phyloP scores from a whole-genome alignment of 345 rosid species.

The Hibiscus syriacus region DNA sequence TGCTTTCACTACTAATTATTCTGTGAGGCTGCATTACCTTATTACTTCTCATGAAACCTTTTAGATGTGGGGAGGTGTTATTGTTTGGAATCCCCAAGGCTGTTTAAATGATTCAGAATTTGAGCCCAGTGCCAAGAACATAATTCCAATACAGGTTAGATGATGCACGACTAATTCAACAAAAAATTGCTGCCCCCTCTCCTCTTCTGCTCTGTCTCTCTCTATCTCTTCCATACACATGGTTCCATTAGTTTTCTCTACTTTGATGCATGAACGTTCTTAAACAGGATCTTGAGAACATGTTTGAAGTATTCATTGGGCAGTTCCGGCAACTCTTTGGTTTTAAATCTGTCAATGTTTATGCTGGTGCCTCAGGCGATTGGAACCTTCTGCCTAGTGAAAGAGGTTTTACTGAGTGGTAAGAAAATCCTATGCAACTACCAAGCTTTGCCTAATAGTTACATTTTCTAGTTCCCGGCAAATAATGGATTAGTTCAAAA shows the following conservation, averaged over 20 bases:
- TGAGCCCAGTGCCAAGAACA: conserved; percentile 31
- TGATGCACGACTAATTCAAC: background rate
- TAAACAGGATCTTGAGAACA: conserved; percentile 65
- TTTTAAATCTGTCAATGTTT: conserved; percentile 49
- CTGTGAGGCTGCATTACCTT: conserved; percentile 4
- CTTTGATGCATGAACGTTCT: conserved; percentile 15
- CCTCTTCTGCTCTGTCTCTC: background rate
- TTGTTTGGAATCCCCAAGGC: conserved; percentile 68
- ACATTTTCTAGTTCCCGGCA: background rate
- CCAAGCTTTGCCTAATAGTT: background rate
- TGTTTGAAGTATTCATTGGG: conserved; percentile 86
- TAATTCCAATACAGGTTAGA: conserved; percentile 54
- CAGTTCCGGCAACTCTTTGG: conserved; percentile 89
- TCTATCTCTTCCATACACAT: no score
- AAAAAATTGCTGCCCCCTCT: background rate
- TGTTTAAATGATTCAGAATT: conserved; percentile 43
- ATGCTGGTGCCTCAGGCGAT: conserved; percentile 47
- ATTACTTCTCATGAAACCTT: conserved; percentile 12
- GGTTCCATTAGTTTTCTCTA: conserved; percentile 10
- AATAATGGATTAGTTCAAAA: background rate
- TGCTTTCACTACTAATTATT: background rate
- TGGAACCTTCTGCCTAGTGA: conserved; percentile 63
- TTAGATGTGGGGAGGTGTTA: conserved; percentile 98
- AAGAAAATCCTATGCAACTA: conserved; percentile 11
- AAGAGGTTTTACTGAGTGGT: conserved; percentile 92